Base-by-base conservation (phyloP, 805 yeast genomes). In the Clavispora asparagi region DNA sequence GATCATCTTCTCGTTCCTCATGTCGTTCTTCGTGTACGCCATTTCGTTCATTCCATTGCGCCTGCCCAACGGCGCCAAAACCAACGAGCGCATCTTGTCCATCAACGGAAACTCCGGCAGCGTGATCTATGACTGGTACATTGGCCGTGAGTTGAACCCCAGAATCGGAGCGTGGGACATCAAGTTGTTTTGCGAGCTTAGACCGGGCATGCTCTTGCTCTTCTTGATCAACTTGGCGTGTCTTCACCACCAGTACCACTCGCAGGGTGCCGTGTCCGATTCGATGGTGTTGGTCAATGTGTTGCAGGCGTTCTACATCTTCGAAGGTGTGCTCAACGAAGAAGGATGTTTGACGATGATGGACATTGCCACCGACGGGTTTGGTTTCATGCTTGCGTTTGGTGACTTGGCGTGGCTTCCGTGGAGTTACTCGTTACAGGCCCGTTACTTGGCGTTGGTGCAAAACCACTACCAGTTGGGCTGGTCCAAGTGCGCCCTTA, bases 101-200 rank as follows among this genome's bases (percentile, higher is more conserved):
- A 64, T 78, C 35, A 94, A 94, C 39, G 99, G 99, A 3, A 92
- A 92, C 67, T 75, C 95, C 0, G 87, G 88, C 0, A 82, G 78
- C 53, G 54, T 66, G 0, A 55, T 92, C 9, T 92, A 87, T 61
- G 97, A 94, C 60, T 91, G 97, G 97, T 94, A 90, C 61, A 90
- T 94, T 61, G 99, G 99, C 28, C 81, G 99, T 49, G 98, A 92
- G 67, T 73, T 94, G 60, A 94, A 94, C 63, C 99, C 98, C 26
- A 76, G 98, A 56, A 71, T 87, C 48, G 94, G 95, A 1, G 59
- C 77, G 0, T 81, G 91, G 75, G 99, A 94, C 62, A 81, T 94
- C 64, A 94, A 94, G 68, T 66, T 90, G 55, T 94, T 87, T 59
- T 87, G 96, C 65, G 99, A 94, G 65, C 77, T 94, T 64, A 81